Base-by-base conservation (phyloP, 495 filamentous ascomycete species). In the Geopyxis carbonaria region DNA sequence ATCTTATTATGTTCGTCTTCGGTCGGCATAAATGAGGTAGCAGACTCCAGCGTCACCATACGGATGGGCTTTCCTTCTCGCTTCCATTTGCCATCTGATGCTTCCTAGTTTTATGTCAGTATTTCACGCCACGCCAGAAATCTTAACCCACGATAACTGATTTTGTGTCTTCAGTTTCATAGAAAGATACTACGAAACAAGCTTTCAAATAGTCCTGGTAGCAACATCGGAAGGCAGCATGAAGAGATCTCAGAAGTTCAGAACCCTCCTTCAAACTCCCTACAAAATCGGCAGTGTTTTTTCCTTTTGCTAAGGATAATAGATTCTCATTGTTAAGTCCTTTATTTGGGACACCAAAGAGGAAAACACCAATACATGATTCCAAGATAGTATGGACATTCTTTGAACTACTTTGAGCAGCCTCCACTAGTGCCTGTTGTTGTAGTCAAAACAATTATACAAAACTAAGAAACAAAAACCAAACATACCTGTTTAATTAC, bases 401-500 rank as follows among this genome's bases (percentile, higher is more conserved):
- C 13, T 24, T 24, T n/a, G 37, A 7, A 25, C 36, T 28, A 16
- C 11, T 24, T n/a, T 14, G 19, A 14, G 33, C 23, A 7, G 32
- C 19, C 8, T 42, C 14, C 1, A 10, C 15, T 16, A 38, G 18
- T 23, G 41, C 41, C 41, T 43, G 18, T 23, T 11, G n/a, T 5
- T 7, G 18, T 23, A 24, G 40, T 23, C 31, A 31, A 32, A 22
- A 3, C 18, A 22, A 14, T 11, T 8, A 25, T 28, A n/a, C n/a
- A n/a, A n/a, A n/a, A n/a, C n/a, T 24, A 24, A 13, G 35, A 13
- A 38, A 22, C 22, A 19, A 10, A 31, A 21, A 10, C n/a, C 3
- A 8, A 18, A n/a, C 36, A 31, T 39, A 48, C 43, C 27, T 48
- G 36, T 25, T 61, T 61, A 5, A 61, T 51, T 15, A 61, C 16